Evolutionary conservation across 495 filamentous ascomycete species (phyloP).

Genomic region (Margaritispora aquatica): DNA sequence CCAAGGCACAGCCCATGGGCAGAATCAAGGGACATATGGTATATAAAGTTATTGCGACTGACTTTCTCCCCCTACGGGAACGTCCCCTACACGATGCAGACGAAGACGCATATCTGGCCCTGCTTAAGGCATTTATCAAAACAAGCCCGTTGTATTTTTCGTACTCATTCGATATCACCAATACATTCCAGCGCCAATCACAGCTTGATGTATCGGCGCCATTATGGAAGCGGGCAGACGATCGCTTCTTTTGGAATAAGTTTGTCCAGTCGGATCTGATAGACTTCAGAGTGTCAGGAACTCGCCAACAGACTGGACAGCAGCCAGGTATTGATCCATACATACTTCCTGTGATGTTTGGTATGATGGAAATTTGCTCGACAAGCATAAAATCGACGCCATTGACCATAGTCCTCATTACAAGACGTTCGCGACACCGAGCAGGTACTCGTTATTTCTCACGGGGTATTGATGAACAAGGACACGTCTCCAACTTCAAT

Average conservation of each 20-base stretch:
- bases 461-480: slow-evolving; percentile 83
- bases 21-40: slow-evolving; percentile 88
- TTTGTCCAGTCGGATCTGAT: slow-evolving; percentile 90
- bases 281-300: slow-evolving; percentile 58
- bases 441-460: slow-evolving; percentile 93
- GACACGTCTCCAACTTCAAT: slow-evolving; percentile 96
- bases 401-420: slow-evolving; percentile 81
- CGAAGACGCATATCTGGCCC: slow-evolving; percentile 79
- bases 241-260: slow-evolving; percentile 98
- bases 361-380: slow-evolving; percentile 80
- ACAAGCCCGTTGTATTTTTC: slow-evolving; percentile 95
- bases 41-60: slow-evolving; percentile 85
- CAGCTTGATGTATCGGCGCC: slow-evolving; percentile 60
- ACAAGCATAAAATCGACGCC: slow-evolving; percentile 76
- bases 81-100: slow-evolving; percentile 84
- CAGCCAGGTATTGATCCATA: slow-evolving; percentile 83
- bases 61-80: slow-evolving; percentile 91
- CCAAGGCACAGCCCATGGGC: slow-evolving; percentile 86
- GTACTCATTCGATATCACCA: slow-evolving; percentile 91
- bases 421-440: slow-evolving; percentile 75
- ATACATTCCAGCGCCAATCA: slow-evolving; percentile 87
- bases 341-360: slow-evolving; percentile 90
- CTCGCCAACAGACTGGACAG: slow-evolving; percentile 50
- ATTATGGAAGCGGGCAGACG: slow-evolving; percentile 88
- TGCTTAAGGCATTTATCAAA: slow-evolving; percentile 73